Evolutionary conservation across 2,329 filamentous ascomycete genomes (phyloP).

Genomic region (Lachnellula suecica): DNA sequence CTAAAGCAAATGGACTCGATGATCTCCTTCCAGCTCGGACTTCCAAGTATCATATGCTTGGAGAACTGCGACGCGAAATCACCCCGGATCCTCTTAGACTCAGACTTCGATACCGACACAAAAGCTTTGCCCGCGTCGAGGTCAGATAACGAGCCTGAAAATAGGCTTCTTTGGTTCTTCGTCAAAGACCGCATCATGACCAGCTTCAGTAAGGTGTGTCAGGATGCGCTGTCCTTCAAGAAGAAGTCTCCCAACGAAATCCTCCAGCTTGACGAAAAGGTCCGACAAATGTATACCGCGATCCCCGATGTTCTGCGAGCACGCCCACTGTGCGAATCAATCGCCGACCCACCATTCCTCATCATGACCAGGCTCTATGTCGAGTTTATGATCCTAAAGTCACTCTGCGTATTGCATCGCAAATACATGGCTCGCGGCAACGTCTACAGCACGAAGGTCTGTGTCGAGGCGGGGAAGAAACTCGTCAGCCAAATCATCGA

Average conservation of each 20-base stretch:
- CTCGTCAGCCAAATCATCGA: slow-evolving; percentile 25
- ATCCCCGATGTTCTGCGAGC: slow-evolving; percentile 19
- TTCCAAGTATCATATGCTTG: slow-evolving; percentile 27
- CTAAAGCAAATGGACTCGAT: slow-evolving; percentile 29
- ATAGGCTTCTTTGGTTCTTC: slow-evolving; percentile 32
- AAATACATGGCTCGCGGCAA: slow-evolving; percentile 24
- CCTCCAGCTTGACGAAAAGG: slow-evolving; percentile 21
- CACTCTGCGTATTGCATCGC: slow-evolving; percentile 31
- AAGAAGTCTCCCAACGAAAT: slow-evolving; percentile 22
- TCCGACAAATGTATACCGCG: slow-evolving; percentile 19
- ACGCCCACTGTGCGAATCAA: slow-evolving; percentile 22
- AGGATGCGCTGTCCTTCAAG: slow-evolving; percentile 29
- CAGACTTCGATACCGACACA: slow-evolving; percentile 29
- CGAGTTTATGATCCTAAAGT: slow-evolving; percentile 29
- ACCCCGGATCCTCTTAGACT: slow-evolving; percentile 29
- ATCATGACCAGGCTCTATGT: slow-evolving; percentile 25
- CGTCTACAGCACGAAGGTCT: slow-evolving; percentile 17
- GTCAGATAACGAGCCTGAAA: slow-evolving; percentile 24
- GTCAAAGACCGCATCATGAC: slow-evolving; percentile 31
- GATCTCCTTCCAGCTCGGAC: slow-evolving; percentile 31
- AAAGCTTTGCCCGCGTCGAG: slow-evolving; percentile 21
- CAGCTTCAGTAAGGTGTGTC: slow-evolving; percentile 29
- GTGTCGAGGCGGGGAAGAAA: slow-evolving; percentile 20
- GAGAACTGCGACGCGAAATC: slow-evolving; percentile 25
- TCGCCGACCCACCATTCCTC: slow-evolving; percentile 23